Evolutionary conservation across 305 asterid species (phyloP), one percentile per base, ranked within the genome.

Genomic region (Caryopteris hybrid): DNA sequence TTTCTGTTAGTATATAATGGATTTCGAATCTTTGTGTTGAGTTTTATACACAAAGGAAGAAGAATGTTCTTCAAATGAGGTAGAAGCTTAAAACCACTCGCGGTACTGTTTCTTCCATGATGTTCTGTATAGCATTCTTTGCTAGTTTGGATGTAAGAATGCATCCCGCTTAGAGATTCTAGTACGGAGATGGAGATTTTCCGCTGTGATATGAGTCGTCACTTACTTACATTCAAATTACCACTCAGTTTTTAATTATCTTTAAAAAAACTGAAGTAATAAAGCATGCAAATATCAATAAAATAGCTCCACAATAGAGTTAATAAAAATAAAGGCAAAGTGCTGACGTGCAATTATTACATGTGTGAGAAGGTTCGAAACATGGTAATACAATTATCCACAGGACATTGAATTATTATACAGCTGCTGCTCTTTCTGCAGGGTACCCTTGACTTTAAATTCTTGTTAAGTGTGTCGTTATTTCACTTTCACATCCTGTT

Each of bases 401-500:
- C 31, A 11, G 22, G 21, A 12, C 33, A 48, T 21, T 8, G 52
- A 33, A 34, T 64, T 64, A 20, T 48, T 12, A 18, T 12, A n/a
- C 31, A 14, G 60, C 16, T 48, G 43, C 41, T 34, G 11, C 13
- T 38, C 13, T 38, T 2, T n/a, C n/a, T n/a, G n/a, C n/a, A n/a
- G n/a, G n/a, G n/a, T n/a, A n/a, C n/a, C n/a, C n/a, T n/a, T n/a
- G n/a, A n/a, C n/a, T n/a, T n/a, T n/a, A n/a, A 29, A 29, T 29
- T 29, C 34, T 4, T 46, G 5, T 46, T n/a, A 41, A 16, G 17
- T 47, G 27, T 69, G 21, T 68, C 36, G 31, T 76, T 71, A 68
- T 77, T 72, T 27, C 63, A 23, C 43, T 56, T 47, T 51, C 10
- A 47, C 72, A 31, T 16, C 54, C 74, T 41, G 39, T 27, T 58